These are phyloP conservation scores for Phlyctochytrium planicorne DNA, from an alignment of 192 early-diverging fungal species.

Conservation along the genomic window DNA sequence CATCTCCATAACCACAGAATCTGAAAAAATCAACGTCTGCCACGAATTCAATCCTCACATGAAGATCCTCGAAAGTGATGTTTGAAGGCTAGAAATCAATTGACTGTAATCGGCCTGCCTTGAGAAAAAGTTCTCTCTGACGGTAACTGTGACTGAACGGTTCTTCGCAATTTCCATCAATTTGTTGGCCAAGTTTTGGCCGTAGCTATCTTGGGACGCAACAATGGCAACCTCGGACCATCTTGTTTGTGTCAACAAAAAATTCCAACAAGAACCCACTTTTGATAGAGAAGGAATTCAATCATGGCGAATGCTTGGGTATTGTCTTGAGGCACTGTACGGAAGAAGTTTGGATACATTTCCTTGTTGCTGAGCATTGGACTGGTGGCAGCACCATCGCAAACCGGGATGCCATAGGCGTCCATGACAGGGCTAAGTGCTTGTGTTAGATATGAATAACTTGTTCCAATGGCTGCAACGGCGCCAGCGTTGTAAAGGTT, in stretches of 20 bases:
- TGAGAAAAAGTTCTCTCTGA: neutral
- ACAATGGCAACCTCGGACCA: neutral
- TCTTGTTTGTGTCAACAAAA: too few species aligned
- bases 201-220: neutral
- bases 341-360: constrained; percentile 40
- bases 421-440: neutral
- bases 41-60: neutral
- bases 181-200: neutral
- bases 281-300: constrained; percentile 13
- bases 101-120: neutral
- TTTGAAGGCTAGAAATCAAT: neutral
- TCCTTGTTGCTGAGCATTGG: constrained; percentile 22
- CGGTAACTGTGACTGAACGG: neutral
- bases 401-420: constrained; percentile 25
- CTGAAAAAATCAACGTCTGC: too few species aligned
- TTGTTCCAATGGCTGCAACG: constrained; percentile 19
- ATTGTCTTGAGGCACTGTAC: constrained; percentile 33
- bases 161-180: neutral
- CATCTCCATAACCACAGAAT: neutral
- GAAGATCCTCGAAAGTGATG: neutral
- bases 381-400: constrained; percentile 35
- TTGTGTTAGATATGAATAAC: constrained; percentile 8
- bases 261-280: constrained; percentile 12
- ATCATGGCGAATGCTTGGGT: constrained; percentile 24
- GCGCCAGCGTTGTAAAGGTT: neutral